These are phyloP conservation scores for Arachis stenosperma DNA, from an alignment of 306 rosid genomes.

Conservation along the genomic window DNA sequence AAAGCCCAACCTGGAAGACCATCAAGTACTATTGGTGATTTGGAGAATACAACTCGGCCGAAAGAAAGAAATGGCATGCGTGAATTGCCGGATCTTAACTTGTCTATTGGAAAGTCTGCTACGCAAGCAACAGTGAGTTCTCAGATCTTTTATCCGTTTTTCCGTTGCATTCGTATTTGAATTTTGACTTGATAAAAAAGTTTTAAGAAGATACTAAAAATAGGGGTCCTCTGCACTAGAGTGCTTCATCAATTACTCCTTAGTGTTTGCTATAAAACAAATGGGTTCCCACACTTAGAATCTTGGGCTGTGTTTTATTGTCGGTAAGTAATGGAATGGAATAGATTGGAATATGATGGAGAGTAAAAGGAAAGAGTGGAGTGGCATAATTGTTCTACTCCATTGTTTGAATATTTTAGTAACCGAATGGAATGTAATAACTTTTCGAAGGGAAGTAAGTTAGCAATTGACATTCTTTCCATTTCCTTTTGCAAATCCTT, in stretches of 20 bases:
- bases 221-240: constrained; percentile 14
- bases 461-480: too few relatives aligned
- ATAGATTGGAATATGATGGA: too few relatives aligned
- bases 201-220: constrained; percentile 18
- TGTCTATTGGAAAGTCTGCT: constrained; percentile 57
- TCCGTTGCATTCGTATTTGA: constrained; percentile 5
- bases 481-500: too few relatives aligned
- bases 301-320: neutral
- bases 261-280: constrained; percentile 17
- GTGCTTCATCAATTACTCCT: constrained; percentile 24
- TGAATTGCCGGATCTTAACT: constrained; percentile 70
- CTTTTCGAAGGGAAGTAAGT: too few relatives aligned
- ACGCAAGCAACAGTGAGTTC: constrained; percentile 67
- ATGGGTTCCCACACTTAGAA: constrained; percentile 9
- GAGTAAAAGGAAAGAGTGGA: too few relatives aligned
- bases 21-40: constrained; percentile 47
- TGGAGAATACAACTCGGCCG: constrained; percentile 52
- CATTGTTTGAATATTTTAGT: too few relatives aligned
- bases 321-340: too few relatives aligned
- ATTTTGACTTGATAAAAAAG: constrained; percentile 19
- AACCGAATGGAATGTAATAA: too few relatives aligned
- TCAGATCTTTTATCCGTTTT: constrained; percentile 23
- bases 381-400: too few relatives aligned
- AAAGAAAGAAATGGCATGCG: constrained; percentile 71
- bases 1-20: constrained; percentile 72